Conservation (phyloP, 345 rosid species). For the Hibiscus syriacus region DNA sequence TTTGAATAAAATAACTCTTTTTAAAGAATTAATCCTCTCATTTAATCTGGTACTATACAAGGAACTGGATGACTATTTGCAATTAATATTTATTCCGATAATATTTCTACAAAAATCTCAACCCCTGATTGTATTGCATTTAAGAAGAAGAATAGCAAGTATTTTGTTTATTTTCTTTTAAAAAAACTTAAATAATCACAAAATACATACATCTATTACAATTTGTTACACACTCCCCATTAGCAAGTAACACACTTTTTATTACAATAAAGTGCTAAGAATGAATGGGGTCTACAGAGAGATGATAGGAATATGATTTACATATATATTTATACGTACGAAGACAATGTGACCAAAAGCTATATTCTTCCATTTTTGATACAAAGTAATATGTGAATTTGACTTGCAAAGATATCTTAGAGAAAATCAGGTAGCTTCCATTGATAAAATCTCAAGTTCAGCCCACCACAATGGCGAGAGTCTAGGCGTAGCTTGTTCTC, state of each 20-base stretch:
- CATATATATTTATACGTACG: background rate
- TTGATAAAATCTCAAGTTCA: slow-evolving; percentile 88
- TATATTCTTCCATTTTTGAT: slow-evolving; percentile 10
- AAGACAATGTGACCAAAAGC: slow-evolving; percentile 7
- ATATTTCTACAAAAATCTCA: no score
- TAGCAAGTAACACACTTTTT: background rate
- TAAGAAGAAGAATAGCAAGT: background rate
- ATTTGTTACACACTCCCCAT: background rate
- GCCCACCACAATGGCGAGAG: slow-evolving; percentile 99
- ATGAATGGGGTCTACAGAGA: background rate
- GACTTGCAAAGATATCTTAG: background rate
- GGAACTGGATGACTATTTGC: no score
- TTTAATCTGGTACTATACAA: no score
- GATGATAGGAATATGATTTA: background rate
- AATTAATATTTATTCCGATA: no score
- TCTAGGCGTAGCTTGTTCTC: slow-evolving; percentile 89
- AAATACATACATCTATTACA: slow-evolving; percentile 2
- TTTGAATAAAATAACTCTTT: no score
- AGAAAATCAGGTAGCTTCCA: slow-evolving; percentile 19
- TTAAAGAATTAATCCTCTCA: no score
- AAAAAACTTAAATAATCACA: background rate
- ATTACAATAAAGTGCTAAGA: background rate
- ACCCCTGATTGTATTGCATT: no score
- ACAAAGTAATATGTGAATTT: slow-evolving; percentile 4
- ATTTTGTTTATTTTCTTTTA: background rate